Evolutionary conservation across 2,329 filamentous ascomycete species (phyloP), one percentile per base, ranked within the genome.

Genomic region (Fusarium phyllophilum): DNA sequence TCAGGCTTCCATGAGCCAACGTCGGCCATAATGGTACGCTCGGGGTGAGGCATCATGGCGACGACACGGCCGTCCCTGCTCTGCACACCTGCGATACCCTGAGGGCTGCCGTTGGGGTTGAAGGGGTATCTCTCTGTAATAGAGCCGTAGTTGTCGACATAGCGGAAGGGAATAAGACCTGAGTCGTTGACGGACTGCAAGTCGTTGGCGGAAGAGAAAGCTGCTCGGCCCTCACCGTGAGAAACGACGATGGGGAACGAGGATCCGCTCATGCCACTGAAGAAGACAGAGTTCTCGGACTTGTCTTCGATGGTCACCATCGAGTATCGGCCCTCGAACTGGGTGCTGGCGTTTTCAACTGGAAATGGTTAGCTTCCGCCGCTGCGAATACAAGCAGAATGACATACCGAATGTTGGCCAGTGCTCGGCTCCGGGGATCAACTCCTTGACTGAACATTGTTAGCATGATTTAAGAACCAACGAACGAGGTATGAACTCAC

Each of bases 1-100:
- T 77, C 78, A 13, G 94, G 93, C 70, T 92, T 85, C 82, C 92
- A 97, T 81, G 93, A 96, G 54, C 88, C 90, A 69, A 95, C 91
- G 66, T 94, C 93, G 65, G 90, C 90, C 85, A 97, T 85, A 66
- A 97, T 91, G 22, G 94, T 97, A n/a, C 95, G 89, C 85, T 98
- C 95, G 2, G 95, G 95, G 82, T 97, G 95, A 70, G 95, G 95
- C 95, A 98, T 97, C 85, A 97, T 89, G 12, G 94, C 94, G 75
- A 97, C 83, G 3, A 97, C 93, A 65, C 94, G 89, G 18, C 95
- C 95, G 79, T 97, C 92, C 48, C 86, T 88, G 77, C 90, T 95
- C 76, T 92, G 87, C 33, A 97, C 92, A 80, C 92, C 94, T 2
- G 95, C 93, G 73, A 97, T 93, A 79, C 94, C 95, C 71, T 89